phyloP scores from a whole-genome alignment of 805 yeast species.

The Metschnikowia lachancei region DNA sequence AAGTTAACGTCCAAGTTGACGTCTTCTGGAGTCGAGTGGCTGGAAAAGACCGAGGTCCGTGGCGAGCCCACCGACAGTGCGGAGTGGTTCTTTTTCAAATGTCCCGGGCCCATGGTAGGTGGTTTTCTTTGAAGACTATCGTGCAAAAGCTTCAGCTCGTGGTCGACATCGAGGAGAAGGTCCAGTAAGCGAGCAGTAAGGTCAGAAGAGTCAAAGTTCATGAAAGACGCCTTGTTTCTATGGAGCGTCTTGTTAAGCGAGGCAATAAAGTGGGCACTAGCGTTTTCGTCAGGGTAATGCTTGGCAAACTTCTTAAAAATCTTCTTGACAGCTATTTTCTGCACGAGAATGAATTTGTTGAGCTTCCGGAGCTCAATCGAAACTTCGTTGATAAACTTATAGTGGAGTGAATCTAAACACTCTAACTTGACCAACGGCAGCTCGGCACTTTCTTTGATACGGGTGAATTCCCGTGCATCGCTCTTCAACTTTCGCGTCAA shows the following conservation, averaged over 20 bases:
- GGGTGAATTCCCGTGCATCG: conserved; percentile 22
- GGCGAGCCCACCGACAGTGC: conserved; percentile 12
- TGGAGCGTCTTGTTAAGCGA: conserved; percentile 35
- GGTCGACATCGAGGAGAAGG: conserved; percentile 16
- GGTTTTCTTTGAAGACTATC: conserved; percentile 13
- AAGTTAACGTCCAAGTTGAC: conserved; percentile 12
- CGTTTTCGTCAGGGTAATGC: conserved; percentile 33
- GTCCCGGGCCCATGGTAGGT: neutral
- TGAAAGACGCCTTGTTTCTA: conserved; percentile 53
- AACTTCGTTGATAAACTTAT: conserved; percentile 37
- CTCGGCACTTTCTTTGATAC: conserved; percentile 9
- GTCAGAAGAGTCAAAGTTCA: conserved; percentile 56
- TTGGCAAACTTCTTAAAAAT: conserved; percentile 66
- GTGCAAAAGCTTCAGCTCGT: conserved; percentile 15
- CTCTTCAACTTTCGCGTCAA: conserved; percentile 46
- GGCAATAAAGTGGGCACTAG: conserved; percentile 31
- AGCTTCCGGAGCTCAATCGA: conserved; percentile 56
- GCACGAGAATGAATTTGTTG: conserved; percentile 68
- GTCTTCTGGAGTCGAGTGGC: conserved; percentile 13
- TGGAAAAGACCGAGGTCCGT: conserved; percentile 8
- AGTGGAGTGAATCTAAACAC: conserved; percentile 29
- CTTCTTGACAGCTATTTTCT: conserved; percentile 70
- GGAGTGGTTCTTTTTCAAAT: conserved; percentile 10
- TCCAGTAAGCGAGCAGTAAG: conserved; percentile 48
- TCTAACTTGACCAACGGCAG: conserved; percentile 13